Evolutionary conservation across 371 early-diverging fungal species (phyloP).

Genomic region (Circinella minor): DNA sequence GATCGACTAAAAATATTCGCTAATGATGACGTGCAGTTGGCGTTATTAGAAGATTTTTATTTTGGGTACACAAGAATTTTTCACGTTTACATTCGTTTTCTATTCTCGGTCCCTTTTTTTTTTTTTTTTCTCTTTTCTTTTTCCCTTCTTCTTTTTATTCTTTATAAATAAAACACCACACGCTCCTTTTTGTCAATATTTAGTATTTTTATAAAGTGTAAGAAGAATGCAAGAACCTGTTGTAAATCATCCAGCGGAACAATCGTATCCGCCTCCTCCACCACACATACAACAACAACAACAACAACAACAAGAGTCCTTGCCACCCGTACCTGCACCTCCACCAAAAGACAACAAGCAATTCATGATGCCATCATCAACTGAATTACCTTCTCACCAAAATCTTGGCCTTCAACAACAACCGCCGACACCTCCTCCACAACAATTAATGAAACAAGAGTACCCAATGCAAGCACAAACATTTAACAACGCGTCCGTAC

Average conservation of each 20-base stretch:
- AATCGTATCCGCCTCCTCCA: no score
- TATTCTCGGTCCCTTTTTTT: neutral
- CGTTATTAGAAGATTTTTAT: no score
- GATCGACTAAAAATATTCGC: no score
- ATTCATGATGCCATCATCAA: neutral
- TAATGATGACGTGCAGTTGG: no score
- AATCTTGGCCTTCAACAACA: neutral
- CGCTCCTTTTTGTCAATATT: no score
- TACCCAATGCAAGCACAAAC: neutral
- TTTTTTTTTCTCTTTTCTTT: slow-evolving; percentile 18
- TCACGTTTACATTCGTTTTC: neutral
- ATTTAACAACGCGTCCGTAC: neutral
- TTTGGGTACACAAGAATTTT: slow-evolving; percentile 4
- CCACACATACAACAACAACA: no score
- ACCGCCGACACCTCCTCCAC: slow-evolving; percentile 8
- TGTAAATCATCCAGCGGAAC: no score
- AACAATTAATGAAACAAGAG: neutral
- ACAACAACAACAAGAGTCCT: neutral
- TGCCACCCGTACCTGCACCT: no score
- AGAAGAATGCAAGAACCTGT: neutral
- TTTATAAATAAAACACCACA: neutral
- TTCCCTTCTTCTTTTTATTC: slow-evolving; percentile 17
- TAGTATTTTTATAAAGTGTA: no score
- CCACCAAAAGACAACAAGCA: neutral
- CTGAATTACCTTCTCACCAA: neutral